Percentiles rank a stretch among this genome's conserved stretches.
Conservation (phyloP, 345 rosid species). For the Euphorbia pulcherrima region DNA sequence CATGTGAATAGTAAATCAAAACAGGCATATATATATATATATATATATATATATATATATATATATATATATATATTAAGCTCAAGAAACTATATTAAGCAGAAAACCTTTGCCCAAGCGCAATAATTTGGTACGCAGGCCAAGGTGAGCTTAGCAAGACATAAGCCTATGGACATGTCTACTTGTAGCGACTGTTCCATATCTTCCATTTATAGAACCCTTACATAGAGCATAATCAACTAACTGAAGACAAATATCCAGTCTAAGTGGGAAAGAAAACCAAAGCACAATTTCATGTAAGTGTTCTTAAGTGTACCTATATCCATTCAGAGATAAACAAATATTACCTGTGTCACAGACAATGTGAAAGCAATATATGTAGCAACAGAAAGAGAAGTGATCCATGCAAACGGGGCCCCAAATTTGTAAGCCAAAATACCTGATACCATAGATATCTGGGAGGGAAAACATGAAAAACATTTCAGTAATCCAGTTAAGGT, state of each 20-base stretch:
- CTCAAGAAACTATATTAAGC: neutral
- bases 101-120: neutral
- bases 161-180: neutral
- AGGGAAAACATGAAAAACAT: slow-evolving; percentile 40
- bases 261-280: neutral
- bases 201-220: neutral
- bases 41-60: no score
- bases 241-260: neutral
- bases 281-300: neutral
- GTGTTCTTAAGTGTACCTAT: neutral
- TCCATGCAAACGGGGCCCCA: slow-evolving; percentile 98
- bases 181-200: neutral
- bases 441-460: slow-evolving; percentile 95
- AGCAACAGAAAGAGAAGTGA: slow-evolving; percentile 88
- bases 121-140: neutral
- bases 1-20: neutral
- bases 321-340: slow-evolving; percentile 12
- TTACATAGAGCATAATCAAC: neutral
- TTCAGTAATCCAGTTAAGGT: slow-evolving; percentile 27
- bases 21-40: no score
- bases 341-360: slow-evolving; percentile 78
- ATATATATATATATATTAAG: no score
- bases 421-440: slow-evolving; percentile 92
- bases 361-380: slow-evolving; percentile 78
- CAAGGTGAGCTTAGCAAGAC: neutral